Percentiles rank a stretch among this genome's conserved stretches.
Evolutionary conservation across 2,329 filamentous ascomycete species (phyloP).

Genomic region (Cordyceps cicadae): DNA sequence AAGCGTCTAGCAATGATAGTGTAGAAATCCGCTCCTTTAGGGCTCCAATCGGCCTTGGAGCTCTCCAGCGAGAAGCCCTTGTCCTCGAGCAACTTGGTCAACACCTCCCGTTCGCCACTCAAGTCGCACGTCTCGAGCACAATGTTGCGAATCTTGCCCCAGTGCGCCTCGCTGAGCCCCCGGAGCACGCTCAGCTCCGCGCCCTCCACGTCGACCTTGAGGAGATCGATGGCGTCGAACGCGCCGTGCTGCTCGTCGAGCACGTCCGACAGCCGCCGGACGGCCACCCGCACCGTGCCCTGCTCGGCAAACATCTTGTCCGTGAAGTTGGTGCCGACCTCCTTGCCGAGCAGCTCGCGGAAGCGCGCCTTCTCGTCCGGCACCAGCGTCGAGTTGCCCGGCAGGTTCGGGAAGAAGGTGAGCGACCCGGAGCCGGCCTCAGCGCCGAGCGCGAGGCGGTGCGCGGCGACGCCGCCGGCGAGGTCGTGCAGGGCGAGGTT

Average conservation of each 20-base stretch:
- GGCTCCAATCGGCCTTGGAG: slow-evolving; percentile 11
- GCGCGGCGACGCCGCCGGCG: slow-evolving; percentile 4
- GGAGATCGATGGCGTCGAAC: slow-evolving; percentile 17
- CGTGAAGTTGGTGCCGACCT: slow-evolving; percentile 7
- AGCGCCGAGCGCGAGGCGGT: slow-evolving; percentile 13
- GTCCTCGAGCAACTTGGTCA: slow-evolving; percentile 14
- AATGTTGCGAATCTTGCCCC: slow-evolving; percentile 16
- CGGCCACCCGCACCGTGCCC: slow-evolving; percentile 11
- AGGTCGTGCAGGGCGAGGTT: slow-evolving; percentile 16
- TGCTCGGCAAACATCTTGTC: slow-evolving; percentile 7
- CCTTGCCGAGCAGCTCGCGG: background rate
- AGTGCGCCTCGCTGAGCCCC: slow-evolving; percentile 19
- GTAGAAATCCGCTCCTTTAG: slow-evolving; percentile 4
- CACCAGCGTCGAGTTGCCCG: slow-evolving; percentile 18
- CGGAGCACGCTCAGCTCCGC: slow-evolving; percentile 18
- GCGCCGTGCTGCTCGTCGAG: slow-evolving; percentile 4
- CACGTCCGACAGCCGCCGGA: slow-evolving; percentile 16
- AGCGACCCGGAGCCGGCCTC: slow-evolving; percentile 4
- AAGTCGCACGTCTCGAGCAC: slow-evolving; percentile 17
- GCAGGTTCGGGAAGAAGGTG: slow-evolving; percentile 17
- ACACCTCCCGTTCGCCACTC: slow-evolving; percentile 6
- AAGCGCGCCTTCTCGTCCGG: slow-evolving; percentile 14
- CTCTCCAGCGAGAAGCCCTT: slow-evolving; percentile 17
- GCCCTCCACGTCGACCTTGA: slow-evolving; percentile 23
- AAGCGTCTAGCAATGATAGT: slow-evolving; percentile 6